Conservation (phyloP, 306 rosid genomes). For the Parietaria judaica region DNA sequence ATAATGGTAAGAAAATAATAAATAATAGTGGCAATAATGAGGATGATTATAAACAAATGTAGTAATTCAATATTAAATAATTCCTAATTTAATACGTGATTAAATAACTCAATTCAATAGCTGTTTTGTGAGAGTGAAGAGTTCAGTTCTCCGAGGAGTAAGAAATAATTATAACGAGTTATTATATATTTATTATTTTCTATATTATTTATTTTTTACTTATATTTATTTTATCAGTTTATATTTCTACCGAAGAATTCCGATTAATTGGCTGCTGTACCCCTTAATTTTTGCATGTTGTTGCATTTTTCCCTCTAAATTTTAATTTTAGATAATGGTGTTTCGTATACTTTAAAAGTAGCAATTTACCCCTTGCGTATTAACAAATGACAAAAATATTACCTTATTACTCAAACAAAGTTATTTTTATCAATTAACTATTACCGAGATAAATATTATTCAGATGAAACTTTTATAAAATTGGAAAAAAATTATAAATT, state of each 20-base stretch:
- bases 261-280: neutral
- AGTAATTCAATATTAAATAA: neutral
- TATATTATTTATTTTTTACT: neutral
- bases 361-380: neutral
- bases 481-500: too few relatives aligned
- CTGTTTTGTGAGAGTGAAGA: neutral
- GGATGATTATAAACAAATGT: neutral
- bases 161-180: conserved; percentile 9
- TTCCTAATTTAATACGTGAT: neutral
- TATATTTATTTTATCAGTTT: too few relatives aligned
- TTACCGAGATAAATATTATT: neutral
- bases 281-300: neutral
- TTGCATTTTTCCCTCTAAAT: too few relatives aligned
- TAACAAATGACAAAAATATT: neutral
- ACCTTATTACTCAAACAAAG: neutral
- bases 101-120: neutral
- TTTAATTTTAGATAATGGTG: neutral
- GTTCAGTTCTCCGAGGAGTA: neutral
- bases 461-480: too few relatives aligned
- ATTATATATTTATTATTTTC: neutral
- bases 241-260: too few relatives aligned
- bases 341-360: neutral
- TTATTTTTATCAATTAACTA: neutral
- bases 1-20: neutral
- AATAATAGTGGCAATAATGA: neutral